Evolutionary conservation across 2,329 filamentous ascomycete genomes (phyloP), one percentile per base, ranked within the genome.

Genomic region (Emmonsiellopsis sp.): DNA sequence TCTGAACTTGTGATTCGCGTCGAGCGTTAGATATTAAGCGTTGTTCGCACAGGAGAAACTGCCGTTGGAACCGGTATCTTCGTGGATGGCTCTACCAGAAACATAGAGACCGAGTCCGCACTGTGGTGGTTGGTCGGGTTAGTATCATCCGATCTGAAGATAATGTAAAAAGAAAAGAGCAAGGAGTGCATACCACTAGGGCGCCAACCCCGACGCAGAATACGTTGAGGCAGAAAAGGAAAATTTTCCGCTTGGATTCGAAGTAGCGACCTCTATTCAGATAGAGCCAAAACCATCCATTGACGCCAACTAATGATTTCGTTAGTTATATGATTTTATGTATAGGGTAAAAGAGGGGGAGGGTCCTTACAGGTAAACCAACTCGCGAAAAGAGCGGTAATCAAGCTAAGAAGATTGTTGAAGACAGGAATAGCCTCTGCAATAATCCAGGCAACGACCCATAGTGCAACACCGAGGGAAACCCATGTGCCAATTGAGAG

Each of bases 361-460:
- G 20, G 47, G n/a, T 73, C 77, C 51, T 68, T 62, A 73, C 68
- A 79, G 51, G 80, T 83, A 66, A 87, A 87, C 84, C 84, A 87
- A 52, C 77, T 81, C 16, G 79, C 81, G 55, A 87, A 86, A 1
- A 86, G 67, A 1, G 83, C 77, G 32, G 73, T 76, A 57, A 87
- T 80, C 37, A 88, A 68, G 4, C 79, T 80, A n/a, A 89, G 71
- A 7, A 89, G 70, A 46, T 81, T 76, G 62, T 80, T 81, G 70
- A 89, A 89, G 48, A 82, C 79, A 0, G 86, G 86, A 7, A 89
- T 83, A 0, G 82, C 80, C 63, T 85, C 79, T 5, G 85, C 83
- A 55, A 89, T 83, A 55, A 88, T 67, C 76, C 82, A 86, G 2
- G 83, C 81, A 4, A 85, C 53, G 5, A 80, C 59, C 81, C 84